These are phyloP conservation scores for Cercospora zeae-maydis DNA, from an alignment of 2,329 filamentous ascomycete species.

Conservation along the genomic window DNA sequence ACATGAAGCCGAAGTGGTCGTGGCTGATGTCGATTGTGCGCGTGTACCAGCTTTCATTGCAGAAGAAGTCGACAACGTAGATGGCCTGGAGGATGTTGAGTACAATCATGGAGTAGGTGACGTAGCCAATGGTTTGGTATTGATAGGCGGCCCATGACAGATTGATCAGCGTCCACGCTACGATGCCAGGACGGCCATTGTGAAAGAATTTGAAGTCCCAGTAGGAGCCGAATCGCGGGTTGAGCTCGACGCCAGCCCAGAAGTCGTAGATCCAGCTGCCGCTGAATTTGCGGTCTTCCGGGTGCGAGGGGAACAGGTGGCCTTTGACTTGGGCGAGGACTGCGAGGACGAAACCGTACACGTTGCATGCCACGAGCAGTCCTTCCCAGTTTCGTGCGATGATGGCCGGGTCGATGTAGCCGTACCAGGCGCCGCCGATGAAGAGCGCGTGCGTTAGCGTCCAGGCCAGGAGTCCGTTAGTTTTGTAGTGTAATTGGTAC, in stretches of 20 bases:
- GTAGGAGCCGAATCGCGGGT: conserved; percentile 18
- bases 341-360: conserved; percentile 18
- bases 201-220: conserved; percentile 23
- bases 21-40: conserved; percentile 26
- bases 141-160: conserved; percentile 23
- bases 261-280: conserved; percentile 23
- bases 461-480: conserved; percentile 21
- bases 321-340: conserved; percentile 20
- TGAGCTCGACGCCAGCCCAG: conserved; percentile 22
- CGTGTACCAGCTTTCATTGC: conserved; percentile 24
- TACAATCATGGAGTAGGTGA: conserved; percentile 22
- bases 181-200: conserved; percentile 19
- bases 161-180: conserved; percentile 26
- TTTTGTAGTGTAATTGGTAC: conserved; percentile 11
- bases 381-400: conserved; percentile 23
- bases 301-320: conserved; percentile 17
- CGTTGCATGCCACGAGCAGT: conserved; percentile 20
- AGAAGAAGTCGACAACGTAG: conserved; percentile 25
- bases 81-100: conserved; percentile 21
- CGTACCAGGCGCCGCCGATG: conserved; percentile 13
- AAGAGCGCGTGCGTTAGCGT: conserved; percentile 17
- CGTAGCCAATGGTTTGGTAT: conserved; percentile 17
- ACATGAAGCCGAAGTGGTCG: conserved; percentile 27
- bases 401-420: conserved; percentile 14
- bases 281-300: conserved; percentile 21